Percentiles rank a stretch among this genome's conserved stretches.
Conservation (phyloP, 371 early-diverging fungal genomes). For the Haplosporangium sp. region DNA sequence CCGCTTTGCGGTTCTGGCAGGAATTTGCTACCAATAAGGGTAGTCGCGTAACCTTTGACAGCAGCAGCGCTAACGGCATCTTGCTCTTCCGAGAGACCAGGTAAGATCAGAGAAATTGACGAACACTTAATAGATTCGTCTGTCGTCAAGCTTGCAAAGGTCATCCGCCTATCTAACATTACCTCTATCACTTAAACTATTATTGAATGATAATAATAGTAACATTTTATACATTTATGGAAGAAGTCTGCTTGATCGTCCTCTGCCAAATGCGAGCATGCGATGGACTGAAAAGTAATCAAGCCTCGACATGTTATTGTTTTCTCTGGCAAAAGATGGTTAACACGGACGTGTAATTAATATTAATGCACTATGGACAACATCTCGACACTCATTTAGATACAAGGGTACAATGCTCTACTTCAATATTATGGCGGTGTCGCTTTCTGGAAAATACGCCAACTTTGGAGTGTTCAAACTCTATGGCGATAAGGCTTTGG, state of each 20-base stretch:
- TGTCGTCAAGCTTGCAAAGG: not conserved
- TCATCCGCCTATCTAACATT: no score
- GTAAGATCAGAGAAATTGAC: slow-evolving; percentile 53
- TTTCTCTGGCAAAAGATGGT: no score
- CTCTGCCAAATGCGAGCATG: slow-evolving; percentile 14
- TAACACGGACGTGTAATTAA: no score
- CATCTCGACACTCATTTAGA: slow-evolving; percentile 27
- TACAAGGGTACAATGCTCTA: slow-evolving; percentile 86
- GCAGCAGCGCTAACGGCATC: slow-evolving; percentile 88
- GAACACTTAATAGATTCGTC: not conserved
- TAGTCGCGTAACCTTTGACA: slow-evolving; percentile 86
- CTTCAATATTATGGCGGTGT: slow-evolving; percentile 77
- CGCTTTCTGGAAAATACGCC: slow-evolving; percentile 86
- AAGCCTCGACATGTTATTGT: no score
- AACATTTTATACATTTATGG: slow-evolving; percentile 53
- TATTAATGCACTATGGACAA: not conserved
- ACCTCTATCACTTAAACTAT: not conserved
- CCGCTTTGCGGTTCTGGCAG: slow-evolving; percentile 78
- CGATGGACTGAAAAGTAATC: slow-evolving; percentile 47
- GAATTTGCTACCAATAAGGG: slow-evolving; percentile 86
- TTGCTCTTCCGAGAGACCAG: slow-evolving; percentile 91
- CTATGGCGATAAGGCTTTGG: slow-evolving; percentile 89
- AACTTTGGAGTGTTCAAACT: slow-evolving; percentile 94
- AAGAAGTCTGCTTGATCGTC: slow-evolving; percentile 26
- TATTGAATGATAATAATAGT: slow-evolving; percentile 10